These are phyloP conservation scores for Hanseniaspora guilliermondii DNA, from an alignment of 805 yeast species.

Conservation along the genomic window DNA sequence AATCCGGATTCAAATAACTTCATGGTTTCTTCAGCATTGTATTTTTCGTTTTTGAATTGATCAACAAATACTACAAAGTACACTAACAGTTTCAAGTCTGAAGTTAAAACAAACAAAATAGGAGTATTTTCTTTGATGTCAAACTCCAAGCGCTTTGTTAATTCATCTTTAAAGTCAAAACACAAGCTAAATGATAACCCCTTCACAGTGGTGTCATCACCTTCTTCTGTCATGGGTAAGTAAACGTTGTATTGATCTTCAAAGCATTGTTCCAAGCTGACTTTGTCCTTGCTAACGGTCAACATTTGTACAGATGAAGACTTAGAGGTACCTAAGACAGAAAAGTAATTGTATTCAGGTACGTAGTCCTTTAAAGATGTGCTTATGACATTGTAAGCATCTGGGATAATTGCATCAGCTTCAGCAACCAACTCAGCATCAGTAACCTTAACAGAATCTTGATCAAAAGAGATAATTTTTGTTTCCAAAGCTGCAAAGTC, in stretches of 20 bases:
- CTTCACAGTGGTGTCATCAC: conserved; percentile 54
- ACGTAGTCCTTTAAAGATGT: conserved; percentile 18
- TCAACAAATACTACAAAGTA: conserved; percentile 54
- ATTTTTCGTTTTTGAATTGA: conserved; percentile 33
- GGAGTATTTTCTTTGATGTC: conserved; percentile 55
- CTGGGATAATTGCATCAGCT: conserved; percentile 16
- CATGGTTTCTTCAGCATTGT: conserved; percentile 19
- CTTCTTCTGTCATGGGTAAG: conserved; percentile 54
- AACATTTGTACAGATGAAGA: conserved; percentile 45
- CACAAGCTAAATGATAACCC: conserved; percentile 51
- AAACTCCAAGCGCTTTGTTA: conserved; percentile 45
- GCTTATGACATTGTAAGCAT: neutral
- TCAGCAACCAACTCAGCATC: conserved; percentile 32
- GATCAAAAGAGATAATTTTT: conserved; percentile 17
- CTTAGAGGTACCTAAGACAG: conserved; percentile 46
- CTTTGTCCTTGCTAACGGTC: conserved; percentile 22
- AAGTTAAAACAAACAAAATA: conserved; percentile 46
- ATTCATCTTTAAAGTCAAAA: conserved; percentile 32
- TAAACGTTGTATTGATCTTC: conserved; percentile 66
- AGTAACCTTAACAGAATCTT: conserved; percentile 23
- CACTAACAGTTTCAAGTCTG: conserved; percentile 47
- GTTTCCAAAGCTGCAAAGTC: conserved; percentile 21
- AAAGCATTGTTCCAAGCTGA: conserved; percentile 26
- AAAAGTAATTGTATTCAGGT: conserved; percentile 23
- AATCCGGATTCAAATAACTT: neutral